Conservation (phyloP, 345 rosid species). For the Gossypium arboreum region DNA sequence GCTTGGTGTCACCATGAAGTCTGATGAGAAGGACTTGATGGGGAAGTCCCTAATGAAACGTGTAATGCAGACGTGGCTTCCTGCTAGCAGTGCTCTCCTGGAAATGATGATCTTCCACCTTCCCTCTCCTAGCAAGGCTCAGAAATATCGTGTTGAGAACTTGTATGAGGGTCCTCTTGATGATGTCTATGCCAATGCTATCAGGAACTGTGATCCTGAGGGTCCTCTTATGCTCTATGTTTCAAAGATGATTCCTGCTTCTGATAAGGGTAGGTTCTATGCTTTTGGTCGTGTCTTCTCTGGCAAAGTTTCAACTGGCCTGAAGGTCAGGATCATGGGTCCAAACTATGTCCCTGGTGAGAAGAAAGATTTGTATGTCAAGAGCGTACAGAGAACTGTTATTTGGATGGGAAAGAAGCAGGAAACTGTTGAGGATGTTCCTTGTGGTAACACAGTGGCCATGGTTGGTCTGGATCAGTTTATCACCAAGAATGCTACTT, state of each 20-base stretch:
- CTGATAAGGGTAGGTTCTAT: no score
- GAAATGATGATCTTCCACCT: constrained; percentile 74
- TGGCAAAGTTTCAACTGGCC: constrained; percentile 42
- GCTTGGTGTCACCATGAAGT: constrained; percentile 56
- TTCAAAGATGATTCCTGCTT: no score
- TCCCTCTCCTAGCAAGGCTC: constrained; percentile 49
- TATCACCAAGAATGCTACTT: constrained; percentile 66
- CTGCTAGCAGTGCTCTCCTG: constrained; percentile 48
- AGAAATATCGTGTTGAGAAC: constrained; percentile 65
- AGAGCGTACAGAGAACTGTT: constrained; percentile 39
- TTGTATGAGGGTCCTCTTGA: constrained; percentile 50
- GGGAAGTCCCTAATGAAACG: no score
- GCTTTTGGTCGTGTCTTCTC: no score
- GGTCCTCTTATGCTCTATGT: no score
- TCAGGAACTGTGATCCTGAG: no score
- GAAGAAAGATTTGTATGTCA: no score
- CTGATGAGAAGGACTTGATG: no score
- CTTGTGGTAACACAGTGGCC: constrained; percentile 33
- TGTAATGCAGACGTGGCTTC: constrained; percentile 46
- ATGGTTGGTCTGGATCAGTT: constrained; percentile 54
- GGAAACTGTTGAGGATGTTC: constrained; percentile 45
- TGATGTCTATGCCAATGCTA: constrained; percentile 35
- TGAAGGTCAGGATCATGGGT: constrained; percentile 78
- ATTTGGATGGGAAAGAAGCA: constrained; percentile 64
- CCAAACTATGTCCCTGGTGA: constrained; percentile 53